Conservation (phyloP, 495 filamentous ascomycete genomes). For the Lophiostoma macrostomum region DNA sequence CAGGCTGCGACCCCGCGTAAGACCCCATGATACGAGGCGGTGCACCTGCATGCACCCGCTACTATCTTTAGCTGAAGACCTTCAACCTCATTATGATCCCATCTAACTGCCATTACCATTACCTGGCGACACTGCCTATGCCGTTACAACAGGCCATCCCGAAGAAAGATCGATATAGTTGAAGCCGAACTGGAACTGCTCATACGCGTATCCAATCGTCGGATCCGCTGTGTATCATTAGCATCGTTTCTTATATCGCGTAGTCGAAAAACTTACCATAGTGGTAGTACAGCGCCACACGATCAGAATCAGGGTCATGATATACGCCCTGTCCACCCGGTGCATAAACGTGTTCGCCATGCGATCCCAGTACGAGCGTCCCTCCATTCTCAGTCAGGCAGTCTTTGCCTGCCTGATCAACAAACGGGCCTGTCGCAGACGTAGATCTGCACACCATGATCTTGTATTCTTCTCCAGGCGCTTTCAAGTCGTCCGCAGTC, state of each 20-base stretch:
- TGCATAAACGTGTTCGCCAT: conserved; percentile 59
- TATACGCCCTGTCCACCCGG: conserved; percentile 60
- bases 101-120: too few species aligned
- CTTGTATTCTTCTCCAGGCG: conserved; percentile 60
- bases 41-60: too few species aligned
- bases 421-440: conserved; percentile 39
- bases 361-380: conserved; percentile 56
- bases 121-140: too few species aligned
- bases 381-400: conserved; percentile 58
- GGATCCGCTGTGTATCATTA: conserved; percentile 1
- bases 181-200: conserved; percentile 4
- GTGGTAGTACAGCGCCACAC: conserved; percentile 1
- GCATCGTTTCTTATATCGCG: too few species aligned
- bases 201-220: neutral
- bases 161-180: conserved; percentile 6
- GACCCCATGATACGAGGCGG: too few species aligned
- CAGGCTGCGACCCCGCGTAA: too few species aligned
- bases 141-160: conserved; percentile 3
- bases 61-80: too few species aligned
- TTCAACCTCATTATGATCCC: too few species aligned
- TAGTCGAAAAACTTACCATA: conserved; percentile 11
- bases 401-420: conserved; percentile 53
- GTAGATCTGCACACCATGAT: conserved; percentile 60
- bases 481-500: conserved; percentile 47
- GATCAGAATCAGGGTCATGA: neutral